These are phyloP conservation scores for Sporisorium reilianum DNA, from an alignment of 1,284 basidiomycete genomes.

Conservation along the genomic window DNA sequence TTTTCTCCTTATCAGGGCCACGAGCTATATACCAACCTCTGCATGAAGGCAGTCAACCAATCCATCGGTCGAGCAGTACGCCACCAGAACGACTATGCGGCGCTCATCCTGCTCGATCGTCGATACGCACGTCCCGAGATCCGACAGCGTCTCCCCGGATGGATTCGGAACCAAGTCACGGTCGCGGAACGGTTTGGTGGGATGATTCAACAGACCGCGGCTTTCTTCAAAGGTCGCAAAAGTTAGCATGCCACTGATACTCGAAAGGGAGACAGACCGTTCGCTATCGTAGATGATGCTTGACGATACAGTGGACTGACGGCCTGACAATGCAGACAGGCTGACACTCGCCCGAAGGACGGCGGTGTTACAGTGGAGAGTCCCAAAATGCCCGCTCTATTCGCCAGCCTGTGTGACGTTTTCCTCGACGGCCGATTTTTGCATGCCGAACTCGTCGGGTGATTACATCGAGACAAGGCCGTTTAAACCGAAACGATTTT, in stretches of 20 bases:
- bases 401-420: conserved; percentile 3
- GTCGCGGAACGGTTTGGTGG: conserved; percentile 80
- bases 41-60: conserved; percentile 97
- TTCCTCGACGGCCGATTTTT: background rate
- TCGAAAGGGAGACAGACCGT: background rate
- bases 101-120: conserved; percentile 63
- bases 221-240: conserved; percentile 52
- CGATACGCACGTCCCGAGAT: conserved; percentile 62
- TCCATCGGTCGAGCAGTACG: conserved; percentile 81
- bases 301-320: background rate
- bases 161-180: conserved; percentile 79
- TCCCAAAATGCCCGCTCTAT: conserved; percentile 12
- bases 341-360: background rate
- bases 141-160: conserved; percentile 55
- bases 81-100: conserved; percentile 64
- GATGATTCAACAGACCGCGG: conserved; percentile 76
- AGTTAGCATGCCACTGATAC: background rate
- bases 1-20: conserved; percentile 29
- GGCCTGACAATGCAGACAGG: background rate
- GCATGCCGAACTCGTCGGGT: conserved; percentile 2
- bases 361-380: too few species aligned
- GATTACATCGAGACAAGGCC: conserved; percentile 4
- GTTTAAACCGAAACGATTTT: conserved; percentile 1
- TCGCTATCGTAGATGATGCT: background rate
- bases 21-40: conserved; percentile 71